phyloP scores from a whole-genome alignment of 2,329 filamentous ascomycete genomes.

The Chrysoporthe deuterocubensis region DNA sequence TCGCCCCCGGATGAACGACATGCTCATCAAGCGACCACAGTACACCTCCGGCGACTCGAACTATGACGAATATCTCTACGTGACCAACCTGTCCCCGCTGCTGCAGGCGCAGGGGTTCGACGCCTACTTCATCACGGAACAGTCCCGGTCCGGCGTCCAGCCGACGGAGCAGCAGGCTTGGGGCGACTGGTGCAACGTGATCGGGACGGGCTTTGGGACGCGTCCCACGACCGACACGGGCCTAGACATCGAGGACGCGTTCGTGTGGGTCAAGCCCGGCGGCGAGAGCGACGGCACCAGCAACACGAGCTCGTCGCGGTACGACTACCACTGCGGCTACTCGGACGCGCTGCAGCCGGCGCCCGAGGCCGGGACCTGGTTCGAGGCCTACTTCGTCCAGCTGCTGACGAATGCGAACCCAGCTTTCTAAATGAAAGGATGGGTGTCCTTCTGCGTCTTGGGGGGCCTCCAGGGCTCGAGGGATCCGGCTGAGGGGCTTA shows the following conservation, averaged over 20 bases:
- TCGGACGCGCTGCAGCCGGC: slow-evolving; percentile 63
- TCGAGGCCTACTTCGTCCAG: slow-evolving; percentile 63
- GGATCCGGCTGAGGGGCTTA: too few relatives aligned
- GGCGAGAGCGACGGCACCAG: slow-evolving; percentile 59
- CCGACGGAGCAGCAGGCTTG: slow-evolving; percentile 63
- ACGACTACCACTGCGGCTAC: slow-evolving; percentile 58
- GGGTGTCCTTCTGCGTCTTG: background rate
- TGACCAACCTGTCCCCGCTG: slow-evolving; percentile 66
- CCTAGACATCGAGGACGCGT: slow-evolving; percentile 62
- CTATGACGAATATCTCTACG: slow-evolving; percentile 62
- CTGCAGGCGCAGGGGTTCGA: slow-evolving; percentile 54
- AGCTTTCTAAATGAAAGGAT: slow-evolving; percentile 42
- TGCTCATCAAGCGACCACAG: slow-evolving; percentile 35
- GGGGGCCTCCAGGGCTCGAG: background rate
- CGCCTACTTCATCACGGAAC: slow-evolving; percentile 54
- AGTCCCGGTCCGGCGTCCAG: slow-evolving; percentile 58
- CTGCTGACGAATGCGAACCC: slow-evolving; percentile 60
- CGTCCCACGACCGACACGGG: slow-evolving; percentile 67
- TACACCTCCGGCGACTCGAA: slow-evolving; percentile 48
- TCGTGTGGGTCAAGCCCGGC: slow-evolving; percentile 74
- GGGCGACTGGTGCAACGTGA: slow-evolving; percentile 72
- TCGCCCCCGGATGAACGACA: background rate
- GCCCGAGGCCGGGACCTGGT: slow-evolving; percentile 73
- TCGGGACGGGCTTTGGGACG: slow-evolving; percentile 58
- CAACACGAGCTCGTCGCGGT: slow-evolving; percentile 52